Percentiles rank a stretch among this genome's conserved stretches.
These are phyloP conservation scores for Ceratocystis alfenasii DNA, from an alignment of 2,329 filamentous ascomycete species.

Conservation along the genomic window DNA sequence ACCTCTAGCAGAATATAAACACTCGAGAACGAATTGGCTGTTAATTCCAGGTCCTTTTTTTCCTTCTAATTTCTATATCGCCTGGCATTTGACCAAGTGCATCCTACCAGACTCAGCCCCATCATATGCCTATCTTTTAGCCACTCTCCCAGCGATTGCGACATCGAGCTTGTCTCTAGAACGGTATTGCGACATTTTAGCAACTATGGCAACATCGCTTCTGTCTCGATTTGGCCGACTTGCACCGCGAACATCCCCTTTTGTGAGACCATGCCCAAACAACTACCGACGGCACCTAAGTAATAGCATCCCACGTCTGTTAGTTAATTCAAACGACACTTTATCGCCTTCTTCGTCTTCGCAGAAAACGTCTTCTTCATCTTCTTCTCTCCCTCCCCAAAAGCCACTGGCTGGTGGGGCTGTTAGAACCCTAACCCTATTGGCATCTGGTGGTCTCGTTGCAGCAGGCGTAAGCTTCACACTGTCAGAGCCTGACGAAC, in stretches of 20 bases:
- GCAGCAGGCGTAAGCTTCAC: conserved; percentile 16
- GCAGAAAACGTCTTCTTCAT: neutral
- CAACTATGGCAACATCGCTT: conserved; percentile 22
- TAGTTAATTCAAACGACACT: neutral
- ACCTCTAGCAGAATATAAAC: neutral
- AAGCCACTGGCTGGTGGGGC: conserved; percentile 5
- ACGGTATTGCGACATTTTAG: conserved; percentile 10
- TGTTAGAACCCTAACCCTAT: conserved; percentile 22
- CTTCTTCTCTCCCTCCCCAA: neutral
- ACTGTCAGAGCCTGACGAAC: conserved; percentile 15
- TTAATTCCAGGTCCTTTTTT: neutral
- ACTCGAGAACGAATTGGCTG: neutral
- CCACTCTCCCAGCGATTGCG: conserved; percentile 12
- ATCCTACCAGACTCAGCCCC: conserved; percentile 14
- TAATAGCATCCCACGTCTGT: neutral
- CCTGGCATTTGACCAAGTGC: conserved; percentile 1
- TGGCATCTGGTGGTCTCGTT: conserved; percentile 19
- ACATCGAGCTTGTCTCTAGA: conserved; percentile 19
- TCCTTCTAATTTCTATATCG: neutral
- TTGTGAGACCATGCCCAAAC: conserved; percentile 17
- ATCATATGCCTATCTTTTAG: conserved; percentile 19
- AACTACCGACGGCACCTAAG: conserved; percentile 13
- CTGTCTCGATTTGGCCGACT: conserved; percentile 21
- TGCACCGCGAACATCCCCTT: conserved; percentile 12
- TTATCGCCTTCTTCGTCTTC: neutral